Conservation (phyloP, 768 basidiomycete species). For the Panus rudis region DNA sequence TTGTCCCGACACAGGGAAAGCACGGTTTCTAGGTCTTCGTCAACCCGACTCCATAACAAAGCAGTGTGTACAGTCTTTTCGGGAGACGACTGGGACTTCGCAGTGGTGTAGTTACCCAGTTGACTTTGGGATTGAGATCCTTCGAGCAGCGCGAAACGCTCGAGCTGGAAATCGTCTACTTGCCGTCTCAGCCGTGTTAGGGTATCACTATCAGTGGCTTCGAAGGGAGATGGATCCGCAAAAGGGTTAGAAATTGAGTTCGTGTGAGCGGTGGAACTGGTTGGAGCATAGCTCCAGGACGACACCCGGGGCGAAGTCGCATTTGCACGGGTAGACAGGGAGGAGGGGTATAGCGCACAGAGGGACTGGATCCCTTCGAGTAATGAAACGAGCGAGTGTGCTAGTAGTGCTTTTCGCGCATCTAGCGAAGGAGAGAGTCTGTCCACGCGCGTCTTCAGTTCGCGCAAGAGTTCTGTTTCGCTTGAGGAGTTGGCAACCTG, state of each 20-base stretch:
- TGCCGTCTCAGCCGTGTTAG: conserved; percentile 62
- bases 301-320: conserved; percentile 10
- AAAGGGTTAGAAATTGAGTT: no score
- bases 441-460: conserved; percentile 52
- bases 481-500: conserved; percentile 25
- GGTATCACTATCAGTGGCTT: conserved; percentile 28
- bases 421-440: conserved; percentile 30
- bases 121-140: no score
- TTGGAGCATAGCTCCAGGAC: no score
- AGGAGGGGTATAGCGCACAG: no score
- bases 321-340: conserved; percentile 9
- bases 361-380: conserved; percentile 63
- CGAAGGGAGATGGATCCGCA: neutral
- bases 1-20: conserved; percentile 60
- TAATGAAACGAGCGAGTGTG: conserved; percentile 61
- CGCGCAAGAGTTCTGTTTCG: conserved; percentile 49
- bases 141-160: conserved; percentile 40
- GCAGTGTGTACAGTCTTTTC: conserved; percentile 49
- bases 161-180: conserved; percentile 58
- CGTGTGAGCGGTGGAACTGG: neutral
- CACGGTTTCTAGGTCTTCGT: conserved; percentile 65
- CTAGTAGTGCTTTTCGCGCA: conserved; percentile 52
- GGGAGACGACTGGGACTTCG: conserved; percentile 34
- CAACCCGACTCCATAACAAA: conserved; percentile 69
- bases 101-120: conserved; percentile 14